These are phyloP conservation scores for Pestalotiopsis sp. DNA, from an alignment of 2,329 filamentous ascomycete species.

Conservation along the genomic window DNA sequence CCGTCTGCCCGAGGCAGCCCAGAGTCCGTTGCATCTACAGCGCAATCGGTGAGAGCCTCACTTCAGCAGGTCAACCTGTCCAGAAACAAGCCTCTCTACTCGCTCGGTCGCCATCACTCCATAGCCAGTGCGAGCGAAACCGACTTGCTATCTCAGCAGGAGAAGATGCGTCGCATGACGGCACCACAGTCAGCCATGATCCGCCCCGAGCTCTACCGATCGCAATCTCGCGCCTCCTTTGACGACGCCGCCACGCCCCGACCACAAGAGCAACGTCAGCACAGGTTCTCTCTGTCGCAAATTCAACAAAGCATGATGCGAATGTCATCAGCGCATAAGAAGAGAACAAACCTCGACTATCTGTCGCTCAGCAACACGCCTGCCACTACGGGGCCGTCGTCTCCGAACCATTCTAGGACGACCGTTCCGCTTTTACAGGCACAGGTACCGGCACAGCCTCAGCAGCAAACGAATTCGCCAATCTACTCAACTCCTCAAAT, in stretches of 20 bases:
- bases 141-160: slow-evolving; percentile 57
- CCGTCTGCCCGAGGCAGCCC: slow-evolving; percentile 38
- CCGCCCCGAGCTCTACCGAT: slow-evolving; percentile 40
- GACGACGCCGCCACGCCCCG: slow-evolving; percentile 44
- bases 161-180: slow-evolving; percentile 60
- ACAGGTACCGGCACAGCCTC: slow-evolving; percentile 31
- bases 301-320: slow-evolving; percentile 40
- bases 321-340: slow-evolving; percentile 33
- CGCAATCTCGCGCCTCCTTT: slow-evolving; percentile 50
- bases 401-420: slow-evolving; percentile 45
- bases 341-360: slow-evolving; percentile 60
- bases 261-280: slow-evolving; percentile 46
- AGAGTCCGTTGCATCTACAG: slow-evolving; percentile 37
- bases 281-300: slow-evolving; percentile 51
- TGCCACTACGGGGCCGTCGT: slow-evolving; percentile 52
- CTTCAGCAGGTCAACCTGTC: slow-evolving; percentile 31
- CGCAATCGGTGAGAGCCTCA: slow-evolving; percentile 38
- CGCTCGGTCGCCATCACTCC: slow-evolving; percentile 40
- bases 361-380: slow-evolving; percentile 53
- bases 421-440: slow-evolving; percentile 26
- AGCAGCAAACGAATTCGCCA: slow-evolving; percentile 34
- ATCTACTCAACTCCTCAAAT: slow-evolving; percentile 37
- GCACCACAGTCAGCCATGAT: slow-evolving; percentile 43
- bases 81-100: slow-evolving; percentile 40
- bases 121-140: slow-evolving; percentile 53